Conservation (phyloP, 495 filamentous ascomycete genomes). For the Halenospora varia region DNA sequence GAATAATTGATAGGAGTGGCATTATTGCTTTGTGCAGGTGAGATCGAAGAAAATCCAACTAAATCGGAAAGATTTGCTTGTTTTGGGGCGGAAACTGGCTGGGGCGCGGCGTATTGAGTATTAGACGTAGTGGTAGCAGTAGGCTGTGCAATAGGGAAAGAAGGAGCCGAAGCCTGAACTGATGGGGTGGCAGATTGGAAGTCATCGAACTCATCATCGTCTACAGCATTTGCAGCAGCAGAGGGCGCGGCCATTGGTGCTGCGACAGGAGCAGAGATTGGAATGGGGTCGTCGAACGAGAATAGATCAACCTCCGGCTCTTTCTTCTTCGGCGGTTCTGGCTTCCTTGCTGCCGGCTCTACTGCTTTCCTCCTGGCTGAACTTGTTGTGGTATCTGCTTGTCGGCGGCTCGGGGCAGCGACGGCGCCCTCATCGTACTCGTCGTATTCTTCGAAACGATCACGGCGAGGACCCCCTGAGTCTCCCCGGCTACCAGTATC, state of each 20-base stretch:
- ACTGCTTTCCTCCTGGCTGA: constrained; percentile 29
- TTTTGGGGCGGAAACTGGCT: constrained; percentile 77
- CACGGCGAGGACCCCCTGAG: constrained; percentile 34
- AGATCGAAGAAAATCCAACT: constrained; percentile 75
- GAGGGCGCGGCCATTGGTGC: constrained; percentile 46
- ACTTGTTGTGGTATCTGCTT: constrained; percentile 36
- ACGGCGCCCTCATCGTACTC: constrained; percentile 80
- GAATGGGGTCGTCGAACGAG: constrained; percentile 70
- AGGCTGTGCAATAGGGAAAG: constrained; percentile 37
- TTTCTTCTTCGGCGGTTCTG: constrained; percentile 70
- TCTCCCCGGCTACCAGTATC: constrained; percentile 48
- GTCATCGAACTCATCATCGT: constrained; percentile 97
- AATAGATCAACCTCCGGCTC: constrained; percentile 86
- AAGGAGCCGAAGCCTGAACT: constrained; percentile 35
- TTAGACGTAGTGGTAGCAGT: constrained; percentile 62
- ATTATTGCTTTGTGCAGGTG: constrained; percentile 59
- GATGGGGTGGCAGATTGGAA: constrained; percentile 86
- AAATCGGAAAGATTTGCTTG: constrained; percentile 75
- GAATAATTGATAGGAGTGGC: constrained; percentile 51
- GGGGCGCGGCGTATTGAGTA: constrained; percentile 72
- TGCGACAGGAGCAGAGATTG: constrained; percentile 39
- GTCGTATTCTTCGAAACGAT: constrained; percentile 95
- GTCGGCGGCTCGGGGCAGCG: constrained; percentile 31
- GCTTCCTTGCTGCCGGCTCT: constrained; percentile 40
- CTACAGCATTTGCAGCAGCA: constrained; percentile 43